These are phyloP conservation scores for Raddia guianensis DNA, from an alignment of 176 grass and related monocot species.

Conservation along the genomic window DNA sequence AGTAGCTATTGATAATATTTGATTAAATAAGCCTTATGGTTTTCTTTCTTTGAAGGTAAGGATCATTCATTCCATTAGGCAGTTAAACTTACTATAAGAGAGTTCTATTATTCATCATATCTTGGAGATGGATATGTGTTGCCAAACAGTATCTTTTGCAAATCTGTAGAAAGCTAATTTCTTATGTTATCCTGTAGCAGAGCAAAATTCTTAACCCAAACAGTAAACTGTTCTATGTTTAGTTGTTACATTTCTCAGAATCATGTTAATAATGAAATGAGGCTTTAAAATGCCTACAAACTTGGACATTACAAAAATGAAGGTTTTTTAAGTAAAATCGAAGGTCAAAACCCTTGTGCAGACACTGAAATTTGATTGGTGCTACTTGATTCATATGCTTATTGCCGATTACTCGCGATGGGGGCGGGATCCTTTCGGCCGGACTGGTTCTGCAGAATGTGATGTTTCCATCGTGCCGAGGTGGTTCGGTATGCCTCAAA, in stretches of 20 bases:
- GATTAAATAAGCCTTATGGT: conserved; percentile 4
- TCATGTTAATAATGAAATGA: conserved; percentile 16
- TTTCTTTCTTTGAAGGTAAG: conserved; percentile 42
- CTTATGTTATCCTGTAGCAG: not conserved
- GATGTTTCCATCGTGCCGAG: conserved; percentile 88
- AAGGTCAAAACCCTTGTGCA: not conserved
- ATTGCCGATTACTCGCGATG: too few relatives aligned
- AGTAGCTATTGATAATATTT: too few relatives aligned
- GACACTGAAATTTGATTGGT: not conserved
- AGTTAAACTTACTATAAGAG: conserved; percentile 13
- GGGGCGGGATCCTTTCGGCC: conserved; percentile 71
- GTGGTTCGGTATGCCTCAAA: conserved; percentile 88
- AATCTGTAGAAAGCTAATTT: conserved; percentile 4
- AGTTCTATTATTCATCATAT: not conserved
- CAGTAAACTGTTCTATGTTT: not conserved
- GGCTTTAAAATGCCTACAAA: not conserved
- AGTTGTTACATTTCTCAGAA: not conserved
- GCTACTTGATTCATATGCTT: conserved; percentile 26
- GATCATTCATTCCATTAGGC: not conserved
- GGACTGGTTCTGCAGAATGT: conserved; percentile 93
- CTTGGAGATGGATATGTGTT: not conserved
- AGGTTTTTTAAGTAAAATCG: too few relatives aligned
- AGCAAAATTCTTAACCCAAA: not conserved
- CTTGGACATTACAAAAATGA: not conserved
- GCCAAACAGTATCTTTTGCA: not conserved